A percentile compares a stretch with the other conserved stretches of the same genome.
These are phyloP conservation scores for Aureobasidium subglaciale DNA, from an alignment of 2,329 filamentous ascomycete genomes.

Conservation along the genomic window DNA sequence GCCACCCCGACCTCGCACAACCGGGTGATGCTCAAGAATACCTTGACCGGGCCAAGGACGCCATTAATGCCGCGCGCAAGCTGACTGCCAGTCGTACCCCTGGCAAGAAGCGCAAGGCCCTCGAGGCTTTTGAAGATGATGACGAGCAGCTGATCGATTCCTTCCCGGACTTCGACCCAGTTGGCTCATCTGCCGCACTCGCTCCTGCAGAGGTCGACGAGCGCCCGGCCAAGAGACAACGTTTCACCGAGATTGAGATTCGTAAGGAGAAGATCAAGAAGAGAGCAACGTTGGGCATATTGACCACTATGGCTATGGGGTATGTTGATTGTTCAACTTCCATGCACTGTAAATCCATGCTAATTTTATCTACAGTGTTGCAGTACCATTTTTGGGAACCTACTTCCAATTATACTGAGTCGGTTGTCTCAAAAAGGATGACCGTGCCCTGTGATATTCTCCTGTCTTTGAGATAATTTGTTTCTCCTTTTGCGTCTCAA, in stretches of 20 bases:
- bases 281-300: conserved; percentile 77
- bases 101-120: conserved; percentile 62
- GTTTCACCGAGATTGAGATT: conserved; percentile 67
- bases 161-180: conserved; percentile 19
- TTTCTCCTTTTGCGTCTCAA: neutral
- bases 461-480: neutral
- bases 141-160: conserved; percentile 45
- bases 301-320: conserved; percentile 83
- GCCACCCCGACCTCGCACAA: conserved; percentile 58
- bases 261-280: conserved; percentile 81
- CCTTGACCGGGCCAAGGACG: conserved; percentile 78
- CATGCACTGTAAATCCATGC: neutral
- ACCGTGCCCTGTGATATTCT: neutral
- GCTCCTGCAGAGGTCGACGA: conserved; percentile 38
- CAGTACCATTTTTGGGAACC: neutral
- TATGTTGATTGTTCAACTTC: conserved; percentile 48
- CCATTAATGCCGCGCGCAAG: conserved; percentile 69
- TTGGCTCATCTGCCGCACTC: neutral
- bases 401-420: conserved; percentile 1
- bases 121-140: conserved; percentile 54
- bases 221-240: conserved; percentile 64
- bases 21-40: conserved; percentile 74
- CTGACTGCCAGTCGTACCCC: conserved; percentile 24
- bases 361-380: neutral
- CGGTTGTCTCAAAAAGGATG: neutral